Evolutionary conservation across 768 basidiomycete species (phyloP), one percentile per base, ranked within the genome.

Genomic region (Termitomyces sp.): DNA sequence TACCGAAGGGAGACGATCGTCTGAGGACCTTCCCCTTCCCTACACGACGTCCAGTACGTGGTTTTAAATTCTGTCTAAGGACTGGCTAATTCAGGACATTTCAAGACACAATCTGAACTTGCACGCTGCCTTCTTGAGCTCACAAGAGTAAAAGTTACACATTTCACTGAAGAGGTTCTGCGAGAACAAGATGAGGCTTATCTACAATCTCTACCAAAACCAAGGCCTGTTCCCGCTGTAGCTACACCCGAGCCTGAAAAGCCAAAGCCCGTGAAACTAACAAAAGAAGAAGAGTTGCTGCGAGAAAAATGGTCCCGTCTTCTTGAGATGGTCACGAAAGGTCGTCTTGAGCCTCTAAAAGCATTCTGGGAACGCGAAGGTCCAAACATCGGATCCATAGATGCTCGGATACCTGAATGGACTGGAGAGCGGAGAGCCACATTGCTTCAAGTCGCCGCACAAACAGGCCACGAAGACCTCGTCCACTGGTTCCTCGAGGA

Each of bases 11-110:
- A 67, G 96, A 98, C 61, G 82, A 82, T 32, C 81, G 95, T 37
- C 71, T 98, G 31, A 82, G 94, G 44, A 90, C 87, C 0, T 98
- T 96, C 71, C 94, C 95, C 0, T 99, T 99, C 72, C 95, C 94
- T 4, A 99, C 97, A 1, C 86, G 95, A 41, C 81, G 97, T 63
- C 96, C 97, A 14, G 94, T 94, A 71, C 58, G 90, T 76, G 0
- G 18, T 1, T 46, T 14, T 29, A 14, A 29, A 3, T 37, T 43
- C 41, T n/a, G 1, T 39, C 9, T 37, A 16, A n/a, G 51, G n/a
- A n/a, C n/a, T n/a, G n/a, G 20, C 22, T 53, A 36, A 29, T 51
- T 29, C 24, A 56, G 14, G 34, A 34, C 20, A 32, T 46, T 46
- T 29, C 2, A 60, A 96, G 91, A 99, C 96, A 0, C 90, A 93